Percentiles rank a stretch among this genome's conserved stretches.
Evolutionary conservation across 768 basidiomycete genomes (phyloP).

Genomic region (Guyanaporus albipodus): DNA sequence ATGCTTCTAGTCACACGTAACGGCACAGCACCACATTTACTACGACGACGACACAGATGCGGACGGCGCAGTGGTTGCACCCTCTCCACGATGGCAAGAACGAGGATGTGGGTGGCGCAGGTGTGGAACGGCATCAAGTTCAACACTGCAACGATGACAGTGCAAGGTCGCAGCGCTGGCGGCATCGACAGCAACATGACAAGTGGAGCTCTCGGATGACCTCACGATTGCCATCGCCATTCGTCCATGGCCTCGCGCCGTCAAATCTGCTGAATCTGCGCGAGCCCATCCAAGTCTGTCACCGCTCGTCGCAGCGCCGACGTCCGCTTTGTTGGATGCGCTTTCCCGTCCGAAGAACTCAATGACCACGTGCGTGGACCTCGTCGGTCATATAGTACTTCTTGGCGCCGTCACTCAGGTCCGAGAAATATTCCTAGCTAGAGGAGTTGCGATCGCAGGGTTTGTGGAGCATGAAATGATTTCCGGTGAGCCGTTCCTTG

Average conservation of each 20-base stretch:
- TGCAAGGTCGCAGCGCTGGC: too few relatives aligned
- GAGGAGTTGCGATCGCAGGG: conserved; percentile 76
- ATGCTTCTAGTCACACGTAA: too few relatives aligned
- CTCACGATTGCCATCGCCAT: conserved; percentile 88
- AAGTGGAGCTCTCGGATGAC: conserved; percentile 93
- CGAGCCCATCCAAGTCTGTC: conserved; percentile 59
- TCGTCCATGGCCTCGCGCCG: conserved; percentile 84
- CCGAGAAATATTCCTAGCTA: conserved; percentile 73
- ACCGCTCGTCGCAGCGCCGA: conserved; percentile 62
- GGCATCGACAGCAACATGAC: too few relatives aligned
- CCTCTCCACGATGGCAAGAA: too few relatives aligned
- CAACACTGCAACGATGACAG: too few relatives aligned
- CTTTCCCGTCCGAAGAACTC: conserved; percentile 74
- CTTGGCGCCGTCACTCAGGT: conserved; percentile 77
- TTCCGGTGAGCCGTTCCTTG: conserved; percentile 57
- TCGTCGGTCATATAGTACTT: conserved; percentile 70
- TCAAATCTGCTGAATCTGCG: conserved; percentile 84
- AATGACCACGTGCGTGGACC: conserved; percentile 66
- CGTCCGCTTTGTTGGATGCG: conserved; percentile 63
- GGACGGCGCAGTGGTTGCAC: too few relatives aligned
- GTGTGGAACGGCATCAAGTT: too few relatives aligned
- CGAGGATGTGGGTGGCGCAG: too few relatives aligned
- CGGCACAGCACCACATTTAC: too few relatives aligned
- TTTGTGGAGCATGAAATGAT: conserved; percentile 95
- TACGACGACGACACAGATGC: too few relatives aligned